phyloP scores from a whole-genome alignment of 83 land plant species.

The Picea mariana region DNA sequence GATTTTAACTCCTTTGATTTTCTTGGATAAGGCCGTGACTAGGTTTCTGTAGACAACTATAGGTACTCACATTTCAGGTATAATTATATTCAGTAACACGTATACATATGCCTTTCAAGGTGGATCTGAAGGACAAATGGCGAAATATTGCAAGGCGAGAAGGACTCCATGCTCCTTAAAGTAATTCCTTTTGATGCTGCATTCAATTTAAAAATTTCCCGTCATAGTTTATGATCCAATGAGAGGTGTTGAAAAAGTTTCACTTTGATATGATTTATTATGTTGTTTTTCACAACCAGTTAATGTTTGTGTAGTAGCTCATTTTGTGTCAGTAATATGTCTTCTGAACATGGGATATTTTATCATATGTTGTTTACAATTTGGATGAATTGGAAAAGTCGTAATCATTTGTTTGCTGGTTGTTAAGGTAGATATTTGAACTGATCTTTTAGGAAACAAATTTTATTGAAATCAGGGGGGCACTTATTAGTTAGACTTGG shows the following conservation, averaged over 20 bases:
- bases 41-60: background rate
- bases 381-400: too few species aligned
- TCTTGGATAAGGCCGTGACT: background rate
- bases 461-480: too few species aligned
- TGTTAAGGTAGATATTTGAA: too few species aligned
- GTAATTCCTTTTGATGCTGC: background rate
- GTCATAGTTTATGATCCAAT: background rate
- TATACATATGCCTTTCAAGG: background rate
- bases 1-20: too few species aligned
- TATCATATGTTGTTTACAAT: too few species aligned
- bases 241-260: background rate
- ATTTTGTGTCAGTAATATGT: too few species aligned
- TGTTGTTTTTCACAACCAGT: too few species aligned
- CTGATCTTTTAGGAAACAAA: too few species aligned
- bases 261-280: background rate
- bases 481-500: too few species aligned
- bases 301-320: too few species aligned
- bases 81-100: background rate
- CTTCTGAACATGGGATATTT: too few species aligned
- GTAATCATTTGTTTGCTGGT: too few species aligned
- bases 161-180: conserved; percentile 14
- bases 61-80: background rate
- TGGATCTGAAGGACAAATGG: conserved; percentile 16
- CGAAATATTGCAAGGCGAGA: conserved; percentile 15
- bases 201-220: background rate